These are phyloP conservation scores for Daldinia concentrica DNA, from an alignment of 495 filamentous ascomycete genomes.

Conservation along the genomic window DNA sequence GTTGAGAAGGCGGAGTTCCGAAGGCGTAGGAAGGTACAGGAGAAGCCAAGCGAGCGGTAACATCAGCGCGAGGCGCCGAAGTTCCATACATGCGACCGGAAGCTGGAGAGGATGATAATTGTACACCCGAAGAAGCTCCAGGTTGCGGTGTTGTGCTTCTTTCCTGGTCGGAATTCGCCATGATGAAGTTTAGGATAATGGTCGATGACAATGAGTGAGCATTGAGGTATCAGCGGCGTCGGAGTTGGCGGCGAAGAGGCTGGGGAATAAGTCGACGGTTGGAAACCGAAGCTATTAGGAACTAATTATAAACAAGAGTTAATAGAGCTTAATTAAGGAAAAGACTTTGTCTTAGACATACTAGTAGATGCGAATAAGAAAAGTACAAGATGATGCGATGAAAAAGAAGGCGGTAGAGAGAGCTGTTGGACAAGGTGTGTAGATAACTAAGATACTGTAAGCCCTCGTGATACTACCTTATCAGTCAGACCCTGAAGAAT, in stretches of 20 bases:
- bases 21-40: constrained; percentile 66
- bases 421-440: not conserved
- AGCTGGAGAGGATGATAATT: constrained; percentile 57
- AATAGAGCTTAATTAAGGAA: constrained; percentile 4
- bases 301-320: constrained; percentile 20
- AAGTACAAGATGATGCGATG: constrained; percentile 1
- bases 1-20: constrained; percentile 58
- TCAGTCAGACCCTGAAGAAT: constrained; percentile 40
- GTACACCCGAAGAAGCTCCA: constrained; percentile 48
- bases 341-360: constrained; percentile 17
- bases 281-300: constrained; percentile 15
- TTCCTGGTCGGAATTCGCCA: constrained; percentile 44
- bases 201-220: constrained; percentile 11
- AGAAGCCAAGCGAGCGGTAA: constrained; percentile 77
- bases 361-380: constrained; percentile 21
- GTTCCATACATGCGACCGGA: constrained; percentile 54
- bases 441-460: not conserved
- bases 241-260: not conserved
- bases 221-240: constrained; percentile 24
- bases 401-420: constrained; percentile 6
- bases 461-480: constrained; percentile 37
- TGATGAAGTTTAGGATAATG: constrained; percentile 17
- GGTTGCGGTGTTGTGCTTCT: constrained; percentile 44
- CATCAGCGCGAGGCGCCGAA: constrained; percentile 68
- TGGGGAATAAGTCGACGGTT: constrained; percentile 3